Percentiles rank a stretch among this genome's conserved stretches.
These are phyloP conservation scores for Melampsora occidentalis DNA, from an alignment of 1,284 basidiomycete species.

Conservation along the genomic window DNA sequence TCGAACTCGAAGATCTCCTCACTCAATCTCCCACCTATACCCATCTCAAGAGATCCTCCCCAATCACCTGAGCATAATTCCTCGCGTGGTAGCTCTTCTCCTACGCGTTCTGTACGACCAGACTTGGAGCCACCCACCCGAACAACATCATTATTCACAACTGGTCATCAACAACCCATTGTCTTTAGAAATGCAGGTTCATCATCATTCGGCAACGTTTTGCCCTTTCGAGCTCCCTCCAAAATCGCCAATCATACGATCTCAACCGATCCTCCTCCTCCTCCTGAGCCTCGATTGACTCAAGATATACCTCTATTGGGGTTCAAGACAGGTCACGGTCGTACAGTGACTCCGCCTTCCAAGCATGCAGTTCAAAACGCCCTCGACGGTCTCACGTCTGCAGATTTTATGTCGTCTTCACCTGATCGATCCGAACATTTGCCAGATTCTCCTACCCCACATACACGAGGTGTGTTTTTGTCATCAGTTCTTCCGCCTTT, in stretches of 20 bases:
- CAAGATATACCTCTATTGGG: conserved; percentile 28
- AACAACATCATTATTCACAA: not conserved
- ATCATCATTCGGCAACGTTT: not conserved
- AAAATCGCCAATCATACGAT: not conserved
- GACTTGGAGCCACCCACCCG: not conserved
- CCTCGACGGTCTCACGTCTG: conserved; percentile 14
- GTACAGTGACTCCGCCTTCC: conserved; percentile 14
- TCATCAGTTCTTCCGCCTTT: too few species aligned
- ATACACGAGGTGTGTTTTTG: conserved; percentile 24
- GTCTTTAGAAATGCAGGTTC: not conserved
- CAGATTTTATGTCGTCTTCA: conserved; percentile 9
- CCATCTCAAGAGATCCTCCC: not conserved
- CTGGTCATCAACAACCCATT: conserved; percentile 6
- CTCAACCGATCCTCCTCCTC: conserved; percentile 2
- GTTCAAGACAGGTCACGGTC: conserved; percentile 21
- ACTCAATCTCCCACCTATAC: not conserved
- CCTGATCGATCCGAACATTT: conserved; percentile 2
- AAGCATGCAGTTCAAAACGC: conserved; percentile 22
- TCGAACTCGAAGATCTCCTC: not conserved
- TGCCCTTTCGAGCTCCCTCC: not conserved
- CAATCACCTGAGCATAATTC: not conserved
- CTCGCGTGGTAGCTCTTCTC: not conserved
- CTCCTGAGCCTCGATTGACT: not conserved
- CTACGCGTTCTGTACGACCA: not conserved
- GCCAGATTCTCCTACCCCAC: conserved; percentile 37